phyloP scores from a whole-genome alignment of 805 yeast species.

The Cyberlindnera veronae region DNA sequence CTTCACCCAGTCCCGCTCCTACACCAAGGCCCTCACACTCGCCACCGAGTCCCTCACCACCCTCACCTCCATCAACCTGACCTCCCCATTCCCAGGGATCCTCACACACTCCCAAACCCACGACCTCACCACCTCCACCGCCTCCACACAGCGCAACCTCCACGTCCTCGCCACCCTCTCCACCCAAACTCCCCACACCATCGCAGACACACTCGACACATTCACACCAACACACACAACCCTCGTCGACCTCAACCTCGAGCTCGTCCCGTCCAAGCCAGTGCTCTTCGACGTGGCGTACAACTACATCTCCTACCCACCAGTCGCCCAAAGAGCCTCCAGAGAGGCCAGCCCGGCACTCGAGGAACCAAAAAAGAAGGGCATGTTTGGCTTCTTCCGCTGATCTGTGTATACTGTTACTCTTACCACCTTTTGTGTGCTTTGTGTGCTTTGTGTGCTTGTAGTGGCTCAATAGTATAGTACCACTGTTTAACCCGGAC shows the following conservation, averaged over 20 bases:
- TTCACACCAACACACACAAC: conserved; percentile 23
- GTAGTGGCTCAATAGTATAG: too few relatives aligned
- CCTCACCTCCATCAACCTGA: conserved; percentile 6
- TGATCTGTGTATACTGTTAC: too few relatives aligned
- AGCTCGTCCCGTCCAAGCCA: conserved; percentile 76
- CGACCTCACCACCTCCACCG: conserved; percentile 22
- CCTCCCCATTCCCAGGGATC: conserved; percentile 27
- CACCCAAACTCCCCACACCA: conserved; percentile 30
- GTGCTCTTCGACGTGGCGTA: conserved; percentile 88
- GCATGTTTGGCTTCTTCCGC: too few relatives aligned
- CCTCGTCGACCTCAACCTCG: conserved; percentile 30
- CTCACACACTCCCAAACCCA: conserved; percentile 35
- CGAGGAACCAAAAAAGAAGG: too few relatives aligned
- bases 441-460: too few relatives aligned
- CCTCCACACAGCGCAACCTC: conserved; percentile 24
- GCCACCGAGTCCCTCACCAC: conserved; percentile 30
- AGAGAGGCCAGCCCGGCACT: too few relatives aligned
- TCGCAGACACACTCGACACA: conserved; percentile 20
- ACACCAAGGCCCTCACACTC: conserved; percentile 46
- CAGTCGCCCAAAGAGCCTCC: too few relatives aligned
- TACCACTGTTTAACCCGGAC: too few relatives aligned
- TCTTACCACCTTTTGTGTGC: too few relatives aligned
- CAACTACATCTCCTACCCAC: conserved; percentile 75
- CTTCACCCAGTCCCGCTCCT: conserved; percentile 38
- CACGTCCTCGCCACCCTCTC: conserved; percentile 45